A percentile compares a stretch with the other conserved stretches of the same genome.
Conservation (phyloP, 164 flowering plant species). For the Magnolia changhungtana region DNA sequence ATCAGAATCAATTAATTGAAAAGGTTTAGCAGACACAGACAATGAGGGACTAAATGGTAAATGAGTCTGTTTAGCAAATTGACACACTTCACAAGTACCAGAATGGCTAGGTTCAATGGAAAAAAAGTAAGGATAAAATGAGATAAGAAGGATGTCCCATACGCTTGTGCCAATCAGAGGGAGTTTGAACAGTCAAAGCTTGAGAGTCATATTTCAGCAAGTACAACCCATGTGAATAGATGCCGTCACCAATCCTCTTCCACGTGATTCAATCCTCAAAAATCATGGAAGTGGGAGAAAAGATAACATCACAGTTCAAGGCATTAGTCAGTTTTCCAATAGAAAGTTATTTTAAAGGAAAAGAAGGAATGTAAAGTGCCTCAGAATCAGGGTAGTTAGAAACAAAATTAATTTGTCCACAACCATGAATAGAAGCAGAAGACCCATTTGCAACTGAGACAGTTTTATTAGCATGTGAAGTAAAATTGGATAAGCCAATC, state of each 20-base stretch:
- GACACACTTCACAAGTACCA: slow-evolving; percentile 7
- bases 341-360: neutral
- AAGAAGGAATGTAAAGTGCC: slow-evolving; percentile 7
- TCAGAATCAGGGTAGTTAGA: no score
- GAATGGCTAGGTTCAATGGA: neutral
- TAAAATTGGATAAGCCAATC: no score
- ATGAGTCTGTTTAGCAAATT: neutral
- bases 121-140: no score
- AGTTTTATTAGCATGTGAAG: no score
- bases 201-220: no score
- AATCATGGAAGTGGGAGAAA: slow-evolving; percentile 1
- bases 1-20: slow-evolving; percentile 27
- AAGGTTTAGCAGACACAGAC: slow-evolving; percentile 1
- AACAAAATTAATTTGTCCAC: no score
- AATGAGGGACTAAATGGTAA: no score
- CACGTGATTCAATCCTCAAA: slow-evolving; percentile 5
- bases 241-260: slow-evolving; percentile 20
- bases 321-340: neutral
- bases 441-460: no score
- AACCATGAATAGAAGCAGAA: no score
- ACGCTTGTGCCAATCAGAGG: no score
- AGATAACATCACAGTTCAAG: neutral
- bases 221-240: slow-evolving; percentile 8
- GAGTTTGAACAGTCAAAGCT: no score
- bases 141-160: no score